phyloP scores from a whole-genome alignment of 305 asterid species.

The Fraxinus albicans region DNA sequence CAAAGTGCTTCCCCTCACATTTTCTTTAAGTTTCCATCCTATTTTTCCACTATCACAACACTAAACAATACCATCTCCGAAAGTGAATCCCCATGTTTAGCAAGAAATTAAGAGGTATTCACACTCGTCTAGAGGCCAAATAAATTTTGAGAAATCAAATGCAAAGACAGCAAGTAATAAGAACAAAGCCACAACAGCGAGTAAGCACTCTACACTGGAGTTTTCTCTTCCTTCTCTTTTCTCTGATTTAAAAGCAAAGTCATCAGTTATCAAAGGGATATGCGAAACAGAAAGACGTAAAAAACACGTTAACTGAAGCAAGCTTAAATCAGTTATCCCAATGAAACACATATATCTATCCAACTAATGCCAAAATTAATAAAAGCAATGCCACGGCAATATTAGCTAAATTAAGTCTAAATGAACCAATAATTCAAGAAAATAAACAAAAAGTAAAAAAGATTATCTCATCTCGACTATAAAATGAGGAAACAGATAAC shows the following conservation, averaged over 20 bases:
- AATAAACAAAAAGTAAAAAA: slow-evolving; percentile 9
- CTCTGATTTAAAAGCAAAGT: neutral
- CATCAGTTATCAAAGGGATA: neutral
- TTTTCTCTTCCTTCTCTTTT: neutral
- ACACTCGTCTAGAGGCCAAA: neutral
- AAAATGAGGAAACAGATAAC: neutral
- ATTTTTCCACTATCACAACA: neutral
- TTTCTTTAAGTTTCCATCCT: neutral
- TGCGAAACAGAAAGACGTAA: neutral
- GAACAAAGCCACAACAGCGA: neutral
- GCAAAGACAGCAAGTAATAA: neutral
- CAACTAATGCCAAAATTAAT: slow-evolving; percentile 13
- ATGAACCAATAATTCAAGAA: neutral
- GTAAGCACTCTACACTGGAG: neutral
- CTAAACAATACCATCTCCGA: slow-evolving; percentile 1
- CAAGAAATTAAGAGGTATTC: slow-evolving; percentile 4
- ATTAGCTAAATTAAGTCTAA: slow-evolving; percentile 9
- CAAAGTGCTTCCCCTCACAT: neutral
- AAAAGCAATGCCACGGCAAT: neutral
- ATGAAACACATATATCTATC: neutral
- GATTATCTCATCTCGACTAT: neutral
- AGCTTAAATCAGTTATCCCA: slow-evolving; percentile 2
- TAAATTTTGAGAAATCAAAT: neutral
- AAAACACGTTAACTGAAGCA: neutral
- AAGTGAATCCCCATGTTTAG: neutral